These are phyloP conservation scores for Neonectria neomacrospora DNA, from an alignment of 2,329 filamentous ascomycete genomes.

Conservation along the genomic window DNA sequence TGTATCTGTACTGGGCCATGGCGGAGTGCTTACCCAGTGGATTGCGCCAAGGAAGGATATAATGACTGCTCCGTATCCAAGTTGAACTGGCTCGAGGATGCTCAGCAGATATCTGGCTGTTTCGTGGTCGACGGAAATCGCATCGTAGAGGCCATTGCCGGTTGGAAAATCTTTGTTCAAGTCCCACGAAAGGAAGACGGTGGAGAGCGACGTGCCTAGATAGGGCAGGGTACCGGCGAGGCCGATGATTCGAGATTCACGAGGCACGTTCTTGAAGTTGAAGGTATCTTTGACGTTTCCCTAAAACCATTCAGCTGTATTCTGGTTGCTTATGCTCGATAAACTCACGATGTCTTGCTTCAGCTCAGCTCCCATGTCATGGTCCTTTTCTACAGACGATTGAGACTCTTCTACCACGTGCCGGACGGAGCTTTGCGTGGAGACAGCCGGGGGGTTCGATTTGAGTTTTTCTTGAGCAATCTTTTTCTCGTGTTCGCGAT, in stretches of 20 bases:
- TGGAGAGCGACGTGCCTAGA: conserved; percentile 83
- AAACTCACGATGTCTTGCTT: conserved; percentile 66
- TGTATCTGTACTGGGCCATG: background rate
- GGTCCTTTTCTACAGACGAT: conserved; percentile 23
- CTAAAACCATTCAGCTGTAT: conserved; percentile 51
- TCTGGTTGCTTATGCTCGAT: background rate
- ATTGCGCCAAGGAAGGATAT: conserved; percentile 94
- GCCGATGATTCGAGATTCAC: conserved; percentile 74
- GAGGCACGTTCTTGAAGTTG: conserved; percentile 71
- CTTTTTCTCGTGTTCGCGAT: conserved; percentile 67
- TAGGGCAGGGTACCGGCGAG: conserved; percentile 87
- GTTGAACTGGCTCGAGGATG: conserved; percentile 84
- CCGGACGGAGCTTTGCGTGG: conserved; percentile 65
- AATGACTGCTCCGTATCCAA: conserved; percentile 92
- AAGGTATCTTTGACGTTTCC: conserved; percentile 76
- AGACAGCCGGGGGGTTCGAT: conserved; percentile 69
- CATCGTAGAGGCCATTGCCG: conserved; percentile 65
- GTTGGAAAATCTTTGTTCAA: conserved; percentile 74
- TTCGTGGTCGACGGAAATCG: conserved; percentile 73
- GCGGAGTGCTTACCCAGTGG: conserved; percentile 73
- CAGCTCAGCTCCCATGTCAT: conserved; percentile 50
- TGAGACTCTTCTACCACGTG: conserved; percentile 56
- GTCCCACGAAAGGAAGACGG: conserved; percentile 84
- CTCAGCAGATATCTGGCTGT: conserved; percentile 78
- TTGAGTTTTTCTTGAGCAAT: conserved; percentile 66